Base-by-base conservation (phyloP, 805 yeast genomes). In the Torulaspora microellipsoides region DNA sequence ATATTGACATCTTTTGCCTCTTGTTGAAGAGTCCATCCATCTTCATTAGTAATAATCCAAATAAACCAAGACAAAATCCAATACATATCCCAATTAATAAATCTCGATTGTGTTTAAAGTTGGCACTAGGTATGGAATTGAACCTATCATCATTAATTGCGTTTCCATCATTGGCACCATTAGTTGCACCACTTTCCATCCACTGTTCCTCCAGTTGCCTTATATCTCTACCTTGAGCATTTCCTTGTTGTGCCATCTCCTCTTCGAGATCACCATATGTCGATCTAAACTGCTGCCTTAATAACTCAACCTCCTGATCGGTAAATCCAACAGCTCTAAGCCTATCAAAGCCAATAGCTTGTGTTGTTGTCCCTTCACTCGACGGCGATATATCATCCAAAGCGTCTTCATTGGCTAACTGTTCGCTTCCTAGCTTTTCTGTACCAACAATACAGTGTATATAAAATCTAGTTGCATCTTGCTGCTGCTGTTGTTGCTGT, bases 311-410 rank as follows among this genome's bases (percentile, higher is more conserved):
- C 53, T 90, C 97, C 46, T 78, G 83, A 27, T 78, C 85, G 4
- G 85, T 74, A 58, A 90, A 86, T 8, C 97, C 97, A 34, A 89
- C 90, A 27, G 80, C 78, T 13, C 89, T 71, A 40, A 90, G 69
- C 33, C 96, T 67, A 62, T 90, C 96, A 61, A 90, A 87, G 2
- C 97, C 96, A 12, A 81, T 76, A 11, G 87, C 89, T 29, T 78
- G 80, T 46, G 67, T 61, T 35, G 70, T 69, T n/a, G 54, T 46
- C 2, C 52, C 54, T 25, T 49, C 57, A 28, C 42, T 43, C 2
- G 51, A 42, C 3, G 52, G 55, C 11, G 49, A 49, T 4, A 46
- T 47, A 42, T 60, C 62, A 55, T 84, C 90, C 39, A 77, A 53
- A 39, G 73, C 75, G 38, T 73, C 78, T 53, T 85, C 95, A 34